Evolutionary conservation across 441 rosid species (phyloP).

Genomic region (Adansonia rubrostipa): DNA sequence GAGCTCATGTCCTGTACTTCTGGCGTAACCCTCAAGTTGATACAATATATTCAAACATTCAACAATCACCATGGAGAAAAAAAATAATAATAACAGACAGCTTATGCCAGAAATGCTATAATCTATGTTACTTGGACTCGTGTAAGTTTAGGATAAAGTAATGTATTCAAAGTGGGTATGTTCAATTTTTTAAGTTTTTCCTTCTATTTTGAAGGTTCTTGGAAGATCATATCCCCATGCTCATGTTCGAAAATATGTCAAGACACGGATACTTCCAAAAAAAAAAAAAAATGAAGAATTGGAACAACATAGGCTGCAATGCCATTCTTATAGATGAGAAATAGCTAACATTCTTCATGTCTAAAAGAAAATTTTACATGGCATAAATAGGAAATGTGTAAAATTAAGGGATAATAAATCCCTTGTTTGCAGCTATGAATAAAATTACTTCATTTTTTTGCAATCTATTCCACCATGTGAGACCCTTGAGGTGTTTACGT

Average conservation of each 20-base stretch:
- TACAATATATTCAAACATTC: constrained; percentile 5
- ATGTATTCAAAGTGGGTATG: too few species aligned
- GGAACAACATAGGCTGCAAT: neutral
- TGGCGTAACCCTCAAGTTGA: neutral
- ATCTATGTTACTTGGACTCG: too few species aligned
- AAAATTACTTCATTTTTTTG: neutral
- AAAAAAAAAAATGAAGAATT: too few species aligned
- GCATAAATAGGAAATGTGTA: constrained; percentile 4
- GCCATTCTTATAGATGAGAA: neutral
- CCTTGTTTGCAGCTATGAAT: neutral
- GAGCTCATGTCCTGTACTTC: neutral
- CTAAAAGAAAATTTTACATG: neutral
- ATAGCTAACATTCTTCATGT: neutral
- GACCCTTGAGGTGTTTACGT: neutral
- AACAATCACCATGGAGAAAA: neutral
- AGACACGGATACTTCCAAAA: too few species aligned
- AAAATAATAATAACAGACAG: neutral
- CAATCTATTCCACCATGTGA: neutral
- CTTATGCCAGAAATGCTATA: neutral
- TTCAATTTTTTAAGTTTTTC: too few species aligned
- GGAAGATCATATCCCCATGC: too few species aligned
- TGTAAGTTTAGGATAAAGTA: too few species aligned
- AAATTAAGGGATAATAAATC: neutral
- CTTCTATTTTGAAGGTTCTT: too few species aligned
- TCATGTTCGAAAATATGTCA: too few species aligned